These are phyloP conservation scores for Hemileccinum rubropunctum DNA, from an alignment of 768 basidiomycete species.

Conservation along the genomic window DNA sequence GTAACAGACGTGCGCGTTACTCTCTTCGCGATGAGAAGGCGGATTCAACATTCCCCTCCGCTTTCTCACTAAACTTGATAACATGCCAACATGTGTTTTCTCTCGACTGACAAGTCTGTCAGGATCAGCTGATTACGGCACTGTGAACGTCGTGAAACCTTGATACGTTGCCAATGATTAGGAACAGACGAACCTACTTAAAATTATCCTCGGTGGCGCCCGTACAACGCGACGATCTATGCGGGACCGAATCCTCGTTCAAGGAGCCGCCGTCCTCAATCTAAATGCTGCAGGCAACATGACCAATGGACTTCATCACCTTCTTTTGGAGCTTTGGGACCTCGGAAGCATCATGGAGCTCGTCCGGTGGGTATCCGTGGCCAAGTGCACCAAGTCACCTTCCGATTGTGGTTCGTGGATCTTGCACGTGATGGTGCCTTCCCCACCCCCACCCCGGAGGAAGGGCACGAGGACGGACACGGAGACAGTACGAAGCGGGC, in stretches of 20 bases:
- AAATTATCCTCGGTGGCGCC: conserved; percentile 1
- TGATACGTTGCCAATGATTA: background rate
- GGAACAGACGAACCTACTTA: background rate
- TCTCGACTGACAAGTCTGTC: background rate
- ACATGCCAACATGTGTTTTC: background rate
- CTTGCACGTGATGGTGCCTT: background rate
- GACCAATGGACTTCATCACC: background rate
- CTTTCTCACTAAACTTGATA: background rate
- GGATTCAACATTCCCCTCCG: background rate
- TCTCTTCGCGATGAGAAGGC: background rate
- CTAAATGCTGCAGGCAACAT: background rate
- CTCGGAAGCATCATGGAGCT: conserved; percentile 2
- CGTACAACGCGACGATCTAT: background rate
- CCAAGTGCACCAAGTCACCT: background rate
- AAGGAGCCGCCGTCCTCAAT: background rate
- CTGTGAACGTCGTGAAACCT: background rate
- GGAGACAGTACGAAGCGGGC: conserved; percentile 37
- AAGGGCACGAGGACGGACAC: conserved; percentile 22
- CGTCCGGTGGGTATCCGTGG: background rate
- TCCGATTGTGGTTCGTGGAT: background rate
- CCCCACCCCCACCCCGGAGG: conserved; percentile 2
- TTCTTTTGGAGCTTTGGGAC: background rate
- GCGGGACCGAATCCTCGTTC: conserved; percentile 5
- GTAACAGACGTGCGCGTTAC: background rate
- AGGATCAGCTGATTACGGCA: background rate